A percentile compares a stretch with the other conserved stretches of the same genome.
Evolutionary conservation across 1,284 basidiomycete species (phyloP).

Genomic region (Melampsora abietis-canadensis): DNA sequence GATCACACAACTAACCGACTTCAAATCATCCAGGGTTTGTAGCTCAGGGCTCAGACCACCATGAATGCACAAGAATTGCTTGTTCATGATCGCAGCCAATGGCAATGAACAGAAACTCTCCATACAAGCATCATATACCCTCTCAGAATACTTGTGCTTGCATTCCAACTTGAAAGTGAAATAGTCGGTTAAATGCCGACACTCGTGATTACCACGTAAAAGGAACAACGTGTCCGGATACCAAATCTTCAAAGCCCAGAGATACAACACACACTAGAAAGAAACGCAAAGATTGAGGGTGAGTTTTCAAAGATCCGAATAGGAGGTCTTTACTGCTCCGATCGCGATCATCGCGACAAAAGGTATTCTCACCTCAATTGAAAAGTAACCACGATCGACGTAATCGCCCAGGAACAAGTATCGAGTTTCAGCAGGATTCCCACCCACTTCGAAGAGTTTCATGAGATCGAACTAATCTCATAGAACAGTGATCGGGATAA

Average conservation of each 20-base stretch:
- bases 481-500: conserved; percentile 14
- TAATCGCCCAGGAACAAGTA: conserved; percentile 98
- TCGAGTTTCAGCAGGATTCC: conserved; percentile 79
- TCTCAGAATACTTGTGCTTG: conserved; percentile 90
- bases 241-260: conserved; percentile 90
- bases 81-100: conserved; percentile 91
- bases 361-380: conserved; percentile 68
- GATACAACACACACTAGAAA: conserved; percentile 77
- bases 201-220: conserved; percentile 96
- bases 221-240: conserved; percentile 85
- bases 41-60: conserved; percentile 87
- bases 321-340: conserved; percentile 10
- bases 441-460: conserved; percentile 96
- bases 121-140: conserved; percentile 85
- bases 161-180: conserved; percentile 96
- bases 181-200: conserved; percentile 90
- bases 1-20: conserved; percentile 60
- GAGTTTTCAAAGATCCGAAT: conserved; percentile 40
- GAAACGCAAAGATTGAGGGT: conserved; percentile 43
- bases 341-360: conserved; percentile 46
- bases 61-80: conserved; percentile 93
- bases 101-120: conserved; percentile 88
- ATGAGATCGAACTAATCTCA: conserved; percentile 80
- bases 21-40: conserved; percentile 83
- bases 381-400: conserved; percentile 93